phyloP scores from a whole-genome alignment of 306 rosid species.

The Citrullus colocynthis region DNA sequence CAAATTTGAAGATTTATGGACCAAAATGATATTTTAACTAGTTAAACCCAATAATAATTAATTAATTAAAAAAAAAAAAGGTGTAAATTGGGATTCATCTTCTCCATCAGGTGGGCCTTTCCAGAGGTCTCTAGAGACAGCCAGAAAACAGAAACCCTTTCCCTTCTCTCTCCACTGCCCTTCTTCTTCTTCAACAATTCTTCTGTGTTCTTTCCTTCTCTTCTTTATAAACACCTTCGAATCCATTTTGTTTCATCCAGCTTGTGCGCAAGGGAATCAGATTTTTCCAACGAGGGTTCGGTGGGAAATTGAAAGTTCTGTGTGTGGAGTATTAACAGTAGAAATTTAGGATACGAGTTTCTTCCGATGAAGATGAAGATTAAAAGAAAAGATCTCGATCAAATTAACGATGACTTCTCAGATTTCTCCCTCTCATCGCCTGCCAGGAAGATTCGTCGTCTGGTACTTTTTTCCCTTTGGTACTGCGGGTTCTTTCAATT shows the following conservation, averaged over 20 bases:
- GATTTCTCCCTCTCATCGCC: slow-evolving; percentile 74
- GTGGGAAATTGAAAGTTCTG: background rate
- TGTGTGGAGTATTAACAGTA: background rate
- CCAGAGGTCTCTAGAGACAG: background rate
- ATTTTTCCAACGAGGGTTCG: background rate
- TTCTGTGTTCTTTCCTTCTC: background rate
- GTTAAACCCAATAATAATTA: too few relatives aligned
- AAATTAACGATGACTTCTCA: slow-evolving; percentile 42
- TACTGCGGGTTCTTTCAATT: background rate
- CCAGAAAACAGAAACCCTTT: background rate
- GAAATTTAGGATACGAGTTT: background rate
- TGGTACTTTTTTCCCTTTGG: slow-evolving; percentile 18
- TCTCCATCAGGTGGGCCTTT: background rate
- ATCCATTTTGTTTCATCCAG: background rate
- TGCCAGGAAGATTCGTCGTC: slow-evolving; percentile 82
- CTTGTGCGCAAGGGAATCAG: background rate
- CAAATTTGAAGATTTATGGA: too few relatives aligned
- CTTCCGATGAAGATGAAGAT: slow-evolving; percentile 26
- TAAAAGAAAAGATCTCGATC: slow-evolving; percentile 31
- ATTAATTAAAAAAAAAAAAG: background rate
- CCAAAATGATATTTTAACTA: too few relatives aligned
- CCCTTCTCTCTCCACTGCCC: background rate
- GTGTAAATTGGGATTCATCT: background rate
- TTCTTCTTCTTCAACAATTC: background rate
- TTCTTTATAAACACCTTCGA: too few relatives aligned